A percentile compares a stretch with the other conserved stretches of the same genome.
Evolutionary conservation across 352 stramenopile species (phyloP).

Genomic region (Phytophthora brassicae): DNA sequence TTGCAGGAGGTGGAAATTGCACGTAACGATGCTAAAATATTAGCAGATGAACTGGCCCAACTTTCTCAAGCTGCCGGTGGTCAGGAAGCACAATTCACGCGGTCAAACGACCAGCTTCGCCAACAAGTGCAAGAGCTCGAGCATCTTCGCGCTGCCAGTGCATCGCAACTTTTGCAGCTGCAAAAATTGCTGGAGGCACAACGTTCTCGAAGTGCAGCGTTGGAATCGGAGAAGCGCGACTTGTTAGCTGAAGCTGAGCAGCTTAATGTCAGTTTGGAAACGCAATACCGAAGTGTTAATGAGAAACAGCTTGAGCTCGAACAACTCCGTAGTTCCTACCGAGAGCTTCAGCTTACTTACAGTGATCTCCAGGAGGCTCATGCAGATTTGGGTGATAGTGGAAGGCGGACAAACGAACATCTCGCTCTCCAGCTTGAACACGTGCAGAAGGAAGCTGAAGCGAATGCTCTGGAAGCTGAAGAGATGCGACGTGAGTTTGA

Average conservation of each 20-base stretch:
- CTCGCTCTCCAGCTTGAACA: constrained; percentile 36
- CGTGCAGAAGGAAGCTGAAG: constrained; percentile 22
- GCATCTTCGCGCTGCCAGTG: constrained; percentile 31
- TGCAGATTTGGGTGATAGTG: constrained; percentile 43
- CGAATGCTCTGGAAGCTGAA: constrained; percentile 22
- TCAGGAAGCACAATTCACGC: constrained; percentile 41
- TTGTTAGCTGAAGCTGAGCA: constrained; percentile 65
- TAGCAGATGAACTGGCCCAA: constrained; percentile 57
- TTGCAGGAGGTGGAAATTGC: constrained; percentile 43
- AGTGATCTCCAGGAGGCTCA: constrained; percentile 61
- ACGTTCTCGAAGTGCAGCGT: constrained; percentile 37
- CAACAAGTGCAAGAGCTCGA: constrained; percentile 63
- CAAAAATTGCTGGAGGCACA: constrained; percentile 59
- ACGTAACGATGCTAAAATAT: constrained; percentile 41
- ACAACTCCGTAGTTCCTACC: constrained; percentile 45
- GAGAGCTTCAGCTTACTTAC: constrained; percentile 52
- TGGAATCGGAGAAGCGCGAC: constrained; percentile 69
- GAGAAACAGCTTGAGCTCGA: constrained; percentile 65
- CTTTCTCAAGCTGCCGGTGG: constrained; percentile 42
- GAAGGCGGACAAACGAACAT: constrained; percentile 36
- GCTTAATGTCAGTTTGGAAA: constrained; percentile 57
- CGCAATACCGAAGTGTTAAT: constrained; percentile 51
- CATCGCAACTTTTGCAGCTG: constrained; percentile 59
- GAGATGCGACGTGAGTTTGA: constrained; percentile 15
- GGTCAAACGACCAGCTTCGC: constrained; percentile 45